Percentiles rank a stretch among this genome's conserved stretches.
Conservation (phyloP, 2,329 filamentous ascomycete genomes). For the Fusarium stilboides region DNA sequence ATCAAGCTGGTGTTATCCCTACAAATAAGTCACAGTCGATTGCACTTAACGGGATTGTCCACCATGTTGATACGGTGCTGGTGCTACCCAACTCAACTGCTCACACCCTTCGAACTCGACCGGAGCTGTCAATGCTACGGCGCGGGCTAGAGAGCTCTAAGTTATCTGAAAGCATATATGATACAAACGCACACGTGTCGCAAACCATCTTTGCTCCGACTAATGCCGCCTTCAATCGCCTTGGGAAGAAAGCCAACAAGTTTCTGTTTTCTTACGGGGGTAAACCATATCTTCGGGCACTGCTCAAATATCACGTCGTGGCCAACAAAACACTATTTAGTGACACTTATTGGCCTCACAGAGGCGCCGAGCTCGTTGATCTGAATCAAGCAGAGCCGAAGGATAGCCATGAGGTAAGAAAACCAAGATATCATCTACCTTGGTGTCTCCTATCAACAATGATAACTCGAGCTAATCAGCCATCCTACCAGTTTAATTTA, state of each 20-base stretch:
- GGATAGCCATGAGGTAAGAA: background rate
- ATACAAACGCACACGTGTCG: conserved; percentile 13
- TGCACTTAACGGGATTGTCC: conserved; percentile 4
- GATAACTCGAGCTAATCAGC: background rate
- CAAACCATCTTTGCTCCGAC: conserved; percentile 19
- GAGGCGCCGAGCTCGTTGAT: background rate
- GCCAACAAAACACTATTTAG: conserved; percentile 11
- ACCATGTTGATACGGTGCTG: conserved; percentile 9
- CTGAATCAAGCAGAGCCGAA: background rate
- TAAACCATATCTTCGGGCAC: conserved; percentile 10
- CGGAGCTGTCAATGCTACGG: conserved; percentile 4
- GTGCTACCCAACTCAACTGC: conserved; percentile 15
- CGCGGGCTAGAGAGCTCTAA: background rate
- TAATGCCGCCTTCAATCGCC: conserved; percentile 6
- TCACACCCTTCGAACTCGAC: conserved; percentile 9
- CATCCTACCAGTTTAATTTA: background rate
- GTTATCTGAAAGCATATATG: conserved; percentile 1
- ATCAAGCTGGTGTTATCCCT: background rate
- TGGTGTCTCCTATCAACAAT: too few relatives aligned
- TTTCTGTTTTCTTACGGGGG: conserved; percentile 8
- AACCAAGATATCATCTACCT: too few relatives aligned
- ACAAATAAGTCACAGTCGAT: background rate
- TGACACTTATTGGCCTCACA: conserved; percentile 9
- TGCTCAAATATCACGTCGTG: conserved; percentile 10
- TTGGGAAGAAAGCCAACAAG: background rate